Percentiles rank a stretch among this genome's conserved stretches.
phyloP scores from a whole-genome alignment of 306 rosid species.

The Rosa persica region DNA sequence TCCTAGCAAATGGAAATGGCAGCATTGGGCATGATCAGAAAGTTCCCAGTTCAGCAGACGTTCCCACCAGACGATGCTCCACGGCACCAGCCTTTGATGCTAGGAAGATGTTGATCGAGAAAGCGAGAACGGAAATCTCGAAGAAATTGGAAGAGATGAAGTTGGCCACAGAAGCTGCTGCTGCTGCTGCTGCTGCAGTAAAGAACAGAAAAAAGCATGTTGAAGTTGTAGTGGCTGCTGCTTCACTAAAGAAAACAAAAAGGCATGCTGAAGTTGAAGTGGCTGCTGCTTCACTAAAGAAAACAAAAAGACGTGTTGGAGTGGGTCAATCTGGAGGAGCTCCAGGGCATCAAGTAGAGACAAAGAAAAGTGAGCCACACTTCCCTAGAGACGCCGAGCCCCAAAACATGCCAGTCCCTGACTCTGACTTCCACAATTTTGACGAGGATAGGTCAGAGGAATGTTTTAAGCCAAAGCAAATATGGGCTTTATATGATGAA shows the following conservation, averaged over 20 bases:
- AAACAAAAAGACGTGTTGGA: constrained; percentile 38
- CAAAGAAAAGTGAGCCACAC: constrained; percentile 48
- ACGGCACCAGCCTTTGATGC: constrained; percentile 77
- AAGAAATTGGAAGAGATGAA: constrained; percentile 79
- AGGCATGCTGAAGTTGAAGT: constrained; percentile 33
- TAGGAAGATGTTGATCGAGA: constrained; percentile 76
- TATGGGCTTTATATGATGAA: constrained; percentile 98
- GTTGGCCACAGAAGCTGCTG: constrained; percentile 47
- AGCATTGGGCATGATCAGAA: constrained; percentile 49
- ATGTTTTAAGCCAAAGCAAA: constrained; percentile 93
- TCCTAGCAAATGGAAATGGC: constrained; percentile 58
- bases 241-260: constrained; percentile 37
- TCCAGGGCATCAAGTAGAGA: constrained; percentile 44
- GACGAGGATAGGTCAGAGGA: constrained; percentile 92
- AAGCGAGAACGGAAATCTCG: constrained; percentile 75
- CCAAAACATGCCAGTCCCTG: constrained; percentile 44
- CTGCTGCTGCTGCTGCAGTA: constrained; percentile 15
- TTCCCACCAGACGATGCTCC: constrained; percentile 52
- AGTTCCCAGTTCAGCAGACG: constrained; percentile 43
- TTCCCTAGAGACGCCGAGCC: constrained; percentile 68
- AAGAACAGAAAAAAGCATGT: constrained; percentile 40
- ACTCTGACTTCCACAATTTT: constrained; percentile 95
- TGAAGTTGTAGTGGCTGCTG: constrained; percentile 34
- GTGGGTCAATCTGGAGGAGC: constrained; percentile 39
- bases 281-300: constrained; percentile 35